Evolutionary conservation across 805 yeast species (phyloP).

Genomic region (Teunomyces pallodes): DNA sequence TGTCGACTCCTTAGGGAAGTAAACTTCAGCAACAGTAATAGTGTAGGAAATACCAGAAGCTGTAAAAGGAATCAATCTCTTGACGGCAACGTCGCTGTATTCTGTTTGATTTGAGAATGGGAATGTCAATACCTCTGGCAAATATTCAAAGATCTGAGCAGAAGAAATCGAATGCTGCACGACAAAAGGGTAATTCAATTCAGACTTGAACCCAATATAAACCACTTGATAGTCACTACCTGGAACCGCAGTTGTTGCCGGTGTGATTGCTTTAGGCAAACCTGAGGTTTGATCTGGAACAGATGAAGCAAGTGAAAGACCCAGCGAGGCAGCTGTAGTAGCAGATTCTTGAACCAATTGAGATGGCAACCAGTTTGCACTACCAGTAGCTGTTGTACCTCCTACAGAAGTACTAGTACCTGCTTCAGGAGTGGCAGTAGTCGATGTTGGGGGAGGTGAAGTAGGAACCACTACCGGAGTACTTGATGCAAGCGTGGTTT

Average conservation of each 20-base stretch:
- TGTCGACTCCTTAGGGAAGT: conserved; percentile 62
- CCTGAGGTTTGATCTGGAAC: conserved; percentile 42
- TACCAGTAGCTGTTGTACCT: conserved; percentile 7
- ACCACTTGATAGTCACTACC: conserved; percentile 51
- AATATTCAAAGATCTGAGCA: conserved; percentile 80
- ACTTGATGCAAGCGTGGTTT: not conserved
- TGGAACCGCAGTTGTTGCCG: conserved; percentile 49
- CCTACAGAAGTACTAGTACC: conserved; percentile 4
- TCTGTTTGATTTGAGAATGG: conserved; percentile 48
- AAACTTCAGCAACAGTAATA: conserved; percentile 85
- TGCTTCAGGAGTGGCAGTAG: conserved; percentile 5
- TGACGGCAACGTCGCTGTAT: conserved; percentile 52
- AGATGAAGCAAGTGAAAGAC: conserved; percentile 20
- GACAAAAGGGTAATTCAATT: conserved; percentile 81
- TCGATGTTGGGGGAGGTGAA: not conserved
- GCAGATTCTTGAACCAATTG: conserved; percentile 26
- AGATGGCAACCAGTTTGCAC: conserved; percentile 36
- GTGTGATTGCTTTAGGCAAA: conserved; percentile 77
- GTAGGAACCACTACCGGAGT: not conserved
- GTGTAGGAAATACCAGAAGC: conserved; percentile 54
- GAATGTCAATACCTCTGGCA: conserved; percentile 68
- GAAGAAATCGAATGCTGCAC: conserved; percentile 70
- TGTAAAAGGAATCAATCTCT: conserved; percentile 72
- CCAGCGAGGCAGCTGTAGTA: conserved; percentile 12
- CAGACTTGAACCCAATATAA: conserved; percentile 73